A percentile compares a stretch with the other conserved stretches of the same genome.
Evolutionary conservation across 257 asterid species (phyloP).

Genomic region (Solanum appendiculatum): DNA sequence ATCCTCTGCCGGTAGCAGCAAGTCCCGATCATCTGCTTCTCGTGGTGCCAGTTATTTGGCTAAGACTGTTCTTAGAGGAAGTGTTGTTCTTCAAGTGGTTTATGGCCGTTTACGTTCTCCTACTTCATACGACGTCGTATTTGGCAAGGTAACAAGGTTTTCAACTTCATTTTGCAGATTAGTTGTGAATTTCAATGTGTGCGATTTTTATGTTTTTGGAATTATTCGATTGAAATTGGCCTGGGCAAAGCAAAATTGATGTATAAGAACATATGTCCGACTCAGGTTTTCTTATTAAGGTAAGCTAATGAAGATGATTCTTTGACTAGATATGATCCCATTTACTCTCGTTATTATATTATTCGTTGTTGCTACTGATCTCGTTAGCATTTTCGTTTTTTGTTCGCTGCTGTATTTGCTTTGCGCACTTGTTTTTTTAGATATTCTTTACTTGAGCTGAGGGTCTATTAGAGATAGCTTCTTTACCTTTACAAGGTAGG

Average conservation of each 20-base stretch:
- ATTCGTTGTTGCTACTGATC: neutral
- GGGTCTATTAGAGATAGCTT: neutral
- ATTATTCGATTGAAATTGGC: neutral
- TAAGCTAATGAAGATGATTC: neutral
- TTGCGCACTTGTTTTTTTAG: neutral
- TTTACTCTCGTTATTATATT: neutral
- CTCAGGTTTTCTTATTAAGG: neutral
- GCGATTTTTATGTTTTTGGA: neutral
- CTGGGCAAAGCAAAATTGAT: neutral
- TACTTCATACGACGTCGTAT: conserved; percentile 62
- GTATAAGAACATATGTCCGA: neutral
- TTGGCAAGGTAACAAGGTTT: conserved; percentile 19
- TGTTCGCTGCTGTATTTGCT: neutral
- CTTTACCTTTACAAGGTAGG: neutral
- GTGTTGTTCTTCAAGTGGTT: conserved; percentile 77
- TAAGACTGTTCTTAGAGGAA: conserved; percentile 76
- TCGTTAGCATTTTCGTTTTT: neutral
- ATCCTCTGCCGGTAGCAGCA: conserved; percentile 27
- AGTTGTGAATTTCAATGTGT: neutral
- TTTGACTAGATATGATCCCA: neutral
- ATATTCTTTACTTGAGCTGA: neutral
- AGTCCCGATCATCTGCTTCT: conserved; percentile 27
- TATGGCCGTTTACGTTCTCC: conserved; percentile 79
- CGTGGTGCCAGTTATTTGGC: conserved; percentile 55
- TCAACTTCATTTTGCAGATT: neutral